These are phyloP conservation scores for Kwoniella dejecticola DNA, from an alignment of 768 basidiomycete genomes.

Conservation along the genomic window DNA sequence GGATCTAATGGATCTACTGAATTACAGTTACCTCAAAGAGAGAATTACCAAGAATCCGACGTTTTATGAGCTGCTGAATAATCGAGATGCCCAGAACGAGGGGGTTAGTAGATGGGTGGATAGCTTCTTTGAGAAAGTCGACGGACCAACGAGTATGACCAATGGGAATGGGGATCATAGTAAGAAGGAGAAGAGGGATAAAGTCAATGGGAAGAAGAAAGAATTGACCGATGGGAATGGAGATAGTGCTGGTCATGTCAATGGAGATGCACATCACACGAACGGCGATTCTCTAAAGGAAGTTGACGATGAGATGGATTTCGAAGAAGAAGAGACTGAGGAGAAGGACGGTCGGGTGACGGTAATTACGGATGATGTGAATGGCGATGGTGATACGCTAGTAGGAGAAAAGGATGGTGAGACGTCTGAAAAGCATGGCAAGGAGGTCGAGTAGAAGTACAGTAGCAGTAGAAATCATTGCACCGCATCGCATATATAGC, in stretches of 20 bases:
- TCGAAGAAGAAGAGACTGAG: slow-evolving; percentile 6
- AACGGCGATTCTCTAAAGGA: not conserved
- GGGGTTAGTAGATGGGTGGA: slow-evolving; percentile 74
- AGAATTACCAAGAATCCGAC: slow-evolving; percentile 76
- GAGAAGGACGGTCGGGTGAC: slow-evolving; percentile 8
- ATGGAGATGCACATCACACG: not conserved
- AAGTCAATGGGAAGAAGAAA: slow-evolving; percentile 4
- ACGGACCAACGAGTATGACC: too few species aligned
- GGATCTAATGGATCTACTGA: slow-evolving; percentile 72
- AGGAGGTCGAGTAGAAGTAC: not conserved
- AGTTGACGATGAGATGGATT: slow-evolving; percentile 2
- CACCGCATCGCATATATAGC: not conserved
- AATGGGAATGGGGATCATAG: too few species aligned
- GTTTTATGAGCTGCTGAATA: slow-evolving; percentile 69
- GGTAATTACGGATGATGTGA: slow-evolving; percentile 14
- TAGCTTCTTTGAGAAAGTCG: slow-evolving; percentile 34
- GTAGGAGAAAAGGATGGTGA: slow-evolving; percentile 25
- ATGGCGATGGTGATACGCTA: slow-evolving; percentile 16
- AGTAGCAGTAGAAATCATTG: not conserved
- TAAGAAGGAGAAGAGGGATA: not conserved
- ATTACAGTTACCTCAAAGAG: slow-evolving; percentile 76
- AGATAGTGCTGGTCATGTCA: too few species aligned
- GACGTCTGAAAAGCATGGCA: slow-evolving; percentile 12
- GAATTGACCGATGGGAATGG: too few species aligned
- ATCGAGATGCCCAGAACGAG: slow-evolving; percentile 58